Conservation (phyloP, 306 rosid species). For the Malus sylvestris region DNA sequence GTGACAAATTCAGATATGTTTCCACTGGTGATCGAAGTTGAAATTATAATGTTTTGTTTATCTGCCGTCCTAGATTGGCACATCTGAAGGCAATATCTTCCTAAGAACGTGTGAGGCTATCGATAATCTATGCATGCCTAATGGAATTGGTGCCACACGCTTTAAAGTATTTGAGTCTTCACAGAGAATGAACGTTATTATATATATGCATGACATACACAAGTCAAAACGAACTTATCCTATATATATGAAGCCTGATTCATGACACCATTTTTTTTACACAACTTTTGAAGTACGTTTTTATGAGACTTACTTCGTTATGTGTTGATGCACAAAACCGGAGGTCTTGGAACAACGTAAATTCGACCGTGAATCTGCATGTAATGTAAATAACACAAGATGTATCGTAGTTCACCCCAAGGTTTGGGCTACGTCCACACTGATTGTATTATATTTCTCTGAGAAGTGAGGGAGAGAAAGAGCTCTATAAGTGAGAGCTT, state of each 20-base stretch:
- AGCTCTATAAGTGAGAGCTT: no score
- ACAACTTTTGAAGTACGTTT: no score
- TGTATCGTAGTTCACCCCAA: no score
- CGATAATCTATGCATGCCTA: neutral
- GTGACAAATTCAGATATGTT: neutral
- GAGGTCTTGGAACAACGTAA: no score
- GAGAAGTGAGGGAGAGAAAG: no score
- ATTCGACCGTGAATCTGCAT: no score
- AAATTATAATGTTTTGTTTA: neutral
- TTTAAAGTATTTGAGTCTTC: neutral
- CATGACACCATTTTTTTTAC: no score
- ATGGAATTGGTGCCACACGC: neutral
- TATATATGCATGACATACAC: neutral
- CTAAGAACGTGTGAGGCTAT: neutral
- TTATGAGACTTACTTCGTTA: rapidly evolving
- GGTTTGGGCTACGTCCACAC: no score
- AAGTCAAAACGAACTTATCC: neutral
- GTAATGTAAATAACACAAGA: no score
- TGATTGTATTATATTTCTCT: no score
- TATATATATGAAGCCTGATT: no score
- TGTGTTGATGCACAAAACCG: no score
- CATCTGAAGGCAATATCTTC: neutral
- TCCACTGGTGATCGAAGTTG: neutral
- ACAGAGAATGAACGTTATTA: neutral
- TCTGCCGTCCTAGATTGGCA: neutral